Conservation (phyloP, 192 early-diverging fungal genomes). For the Umbelopsis sp. region DNA sequence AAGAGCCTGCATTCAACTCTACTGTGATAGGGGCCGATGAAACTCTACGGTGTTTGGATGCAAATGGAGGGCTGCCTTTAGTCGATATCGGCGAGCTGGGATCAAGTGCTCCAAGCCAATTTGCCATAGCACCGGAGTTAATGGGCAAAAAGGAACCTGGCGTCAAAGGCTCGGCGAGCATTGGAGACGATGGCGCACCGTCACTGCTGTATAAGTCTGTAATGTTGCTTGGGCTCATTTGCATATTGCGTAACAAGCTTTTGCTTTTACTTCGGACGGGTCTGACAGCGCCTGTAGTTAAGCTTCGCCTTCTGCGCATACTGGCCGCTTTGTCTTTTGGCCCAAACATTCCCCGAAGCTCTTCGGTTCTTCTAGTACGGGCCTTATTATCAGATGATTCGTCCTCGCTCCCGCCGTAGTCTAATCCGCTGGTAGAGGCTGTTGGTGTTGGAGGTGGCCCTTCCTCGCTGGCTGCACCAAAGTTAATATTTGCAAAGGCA, state of each 20-base stretch:
- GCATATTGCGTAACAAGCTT: conserved; percentile 27
- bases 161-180: neutral
- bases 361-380: conserved; percentile 50
- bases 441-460: conserved; percentile 11
- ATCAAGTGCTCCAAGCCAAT: conserved; percentile 17
- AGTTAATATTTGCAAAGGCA: conserved; percentile 4
- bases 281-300: conserved; percentile 41
- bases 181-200: neutral
- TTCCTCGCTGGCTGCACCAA: conserved; percentile 14
- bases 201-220: conserved; percentile 12
- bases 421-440: conserved; percentile 1
- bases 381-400: conserved; percentile 40
- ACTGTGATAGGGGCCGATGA: conserved; percentile 37
- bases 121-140: neutral
- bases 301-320: conserved; percentile 46
- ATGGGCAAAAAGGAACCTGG: neutral
- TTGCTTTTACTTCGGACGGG: conserved; percentile 36
- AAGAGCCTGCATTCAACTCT: conserved; percentile 66
- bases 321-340: conserved; percentile 46
- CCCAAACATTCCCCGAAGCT: conserved; percentile 53
- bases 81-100: neutral
- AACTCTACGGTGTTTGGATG: conserved; percentile 35
- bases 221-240: conserved; percentile 10
- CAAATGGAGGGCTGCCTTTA: conserved; percentile 35
- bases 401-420: conserved; percentile 45